A percentile compares a stretch with the other conserved stretches of the same genome.
phyloP scores from a whole-genome alignment of 176 grass and related monocot species.

The Zoysia pacifica region DNA sequence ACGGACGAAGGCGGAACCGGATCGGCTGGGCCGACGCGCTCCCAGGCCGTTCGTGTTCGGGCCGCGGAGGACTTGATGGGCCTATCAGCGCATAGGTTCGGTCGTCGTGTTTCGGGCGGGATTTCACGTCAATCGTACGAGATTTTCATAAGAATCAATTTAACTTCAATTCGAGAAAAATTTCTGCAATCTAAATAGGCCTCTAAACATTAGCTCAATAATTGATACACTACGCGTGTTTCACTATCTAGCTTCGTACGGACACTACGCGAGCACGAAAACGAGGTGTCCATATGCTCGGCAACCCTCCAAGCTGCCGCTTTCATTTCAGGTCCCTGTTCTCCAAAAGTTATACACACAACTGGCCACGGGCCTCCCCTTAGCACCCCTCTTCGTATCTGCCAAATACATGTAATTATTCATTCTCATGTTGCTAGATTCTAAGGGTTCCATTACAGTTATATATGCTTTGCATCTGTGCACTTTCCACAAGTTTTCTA shows the following conservation, averaged over 20 bases:
- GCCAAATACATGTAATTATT: background rate
- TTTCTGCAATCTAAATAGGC: too few relatives aligned
- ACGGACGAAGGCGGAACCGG: background rate
- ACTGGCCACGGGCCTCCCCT: background rate
- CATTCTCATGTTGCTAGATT: background rate
- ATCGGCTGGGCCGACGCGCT: background rate
- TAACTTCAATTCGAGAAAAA: too few relatives aligned
- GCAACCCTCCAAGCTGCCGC: constrained; percentile 9
- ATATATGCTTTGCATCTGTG: background rate
- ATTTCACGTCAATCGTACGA: background rate
- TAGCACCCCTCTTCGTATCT: background rate
- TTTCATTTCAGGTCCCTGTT: constrained; percentile 29
- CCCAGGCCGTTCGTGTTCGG: background rate
- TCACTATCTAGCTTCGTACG: background rate
- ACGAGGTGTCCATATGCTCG: background rate
- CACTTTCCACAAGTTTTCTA: constrained; percentile 4
- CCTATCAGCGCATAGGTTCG: background rate
- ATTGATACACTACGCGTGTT: background rate
- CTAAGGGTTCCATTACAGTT: background rate
- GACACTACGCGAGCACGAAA: background rate
- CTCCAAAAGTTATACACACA: constrained; percentile 23
- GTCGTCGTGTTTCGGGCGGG: background rate
- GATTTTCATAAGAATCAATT: too few relatives aligned
- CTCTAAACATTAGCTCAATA: too few relatives aligned
- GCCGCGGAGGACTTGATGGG: background rate